Evolutionary conservation across 2,329 filamentous ascomycete species (phyloP).

Genomic region (Rhynchosporium secalis): DNA sequence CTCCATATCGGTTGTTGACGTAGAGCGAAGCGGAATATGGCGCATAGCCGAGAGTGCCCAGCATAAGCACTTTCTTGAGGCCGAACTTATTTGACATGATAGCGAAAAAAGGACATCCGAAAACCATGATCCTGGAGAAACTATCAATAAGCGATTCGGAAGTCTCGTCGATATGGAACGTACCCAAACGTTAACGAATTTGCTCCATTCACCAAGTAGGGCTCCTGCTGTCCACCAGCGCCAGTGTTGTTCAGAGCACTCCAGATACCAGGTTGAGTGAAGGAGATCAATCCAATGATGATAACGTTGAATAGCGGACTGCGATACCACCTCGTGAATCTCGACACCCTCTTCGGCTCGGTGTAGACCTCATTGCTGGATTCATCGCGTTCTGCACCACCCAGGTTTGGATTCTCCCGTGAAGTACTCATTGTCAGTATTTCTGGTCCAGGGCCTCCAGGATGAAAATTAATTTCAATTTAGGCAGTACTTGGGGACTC

Average conservation of each 20-base stretch:
- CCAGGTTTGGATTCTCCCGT: constrained; percentile 4
- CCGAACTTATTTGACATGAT: constrained; percentile 65
- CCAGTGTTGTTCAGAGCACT: constrained; percentile 72
- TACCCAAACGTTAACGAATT: constrained; percentile 66
- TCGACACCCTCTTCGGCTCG: constrained; percentile 12
- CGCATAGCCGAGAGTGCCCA: constrained; percentile 70
- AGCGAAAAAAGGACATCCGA: constrained; percentile 65
- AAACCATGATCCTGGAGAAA: constrained; percentile 58
- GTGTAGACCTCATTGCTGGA: constrained; percentile 5
- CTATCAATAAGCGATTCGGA: background rate
- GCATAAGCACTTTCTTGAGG: constrained; percentile 66
- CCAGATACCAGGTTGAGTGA: constrained; percentile 70
- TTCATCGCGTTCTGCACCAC: background rate
- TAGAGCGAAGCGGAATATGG: constrained; percentile 70
- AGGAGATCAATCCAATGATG: constrained; percentile 68
- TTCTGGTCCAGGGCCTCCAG: background rate
- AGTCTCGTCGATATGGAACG: background rate
- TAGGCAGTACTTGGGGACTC: background rate
- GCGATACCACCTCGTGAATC: constrained; percentile 59
- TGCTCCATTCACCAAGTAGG: constrained; percentile 63
- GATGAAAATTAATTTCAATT: background rate
- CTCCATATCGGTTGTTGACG: constrained; percentile 67
- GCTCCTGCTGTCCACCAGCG: constrained; percentile 63
- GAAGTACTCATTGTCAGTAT: constrained; percentile 1
- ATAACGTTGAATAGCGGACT: constrained; percentile 72